A percentile compares a stretch with the other conserved stretches of the same genome.
These are phyloP conservation scores for Carex scoparia DNA, from an alignment of 176 grass and related monocot genomes.

Conservation along the genomic window DNA sequence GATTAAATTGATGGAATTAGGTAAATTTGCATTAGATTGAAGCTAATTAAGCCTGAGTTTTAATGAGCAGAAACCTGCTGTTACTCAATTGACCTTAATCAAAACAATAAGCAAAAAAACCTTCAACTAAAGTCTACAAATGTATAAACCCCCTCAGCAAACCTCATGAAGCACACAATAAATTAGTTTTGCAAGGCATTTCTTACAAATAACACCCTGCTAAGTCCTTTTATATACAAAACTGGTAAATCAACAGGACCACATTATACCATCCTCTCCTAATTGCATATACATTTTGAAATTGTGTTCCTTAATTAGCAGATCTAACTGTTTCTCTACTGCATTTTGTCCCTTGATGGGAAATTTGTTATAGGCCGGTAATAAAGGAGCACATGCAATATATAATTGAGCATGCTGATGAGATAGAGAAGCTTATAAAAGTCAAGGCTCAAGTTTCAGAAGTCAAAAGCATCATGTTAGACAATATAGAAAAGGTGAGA, in stretches of 20 bases:
- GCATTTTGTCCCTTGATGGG: background rate
- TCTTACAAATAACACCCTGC: background rate
- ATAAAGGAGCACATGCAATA: slow-evolving; percentile 95
- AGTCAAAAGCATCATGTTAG: slow-evolving; percentile 95
- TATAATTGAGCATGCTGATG: slow-evolving; percentile 85
- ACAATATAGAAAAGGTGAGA: slow-evolving; percentile 84
- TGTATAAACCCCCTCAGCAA: background rate
- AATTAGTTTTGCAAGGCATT: background rate
- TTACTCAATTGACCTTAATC: background rate
- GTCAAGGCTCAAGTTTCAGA: slow-evolving; percentile 92
- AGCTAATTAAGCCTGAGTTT: background rate
- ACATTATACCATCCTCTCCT: background rate
- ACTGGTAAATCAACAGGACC: background rate
- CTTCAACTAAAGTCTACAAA: background rate
- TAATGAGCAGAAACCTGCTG: background rate
- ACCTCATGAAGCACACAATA: background rate
- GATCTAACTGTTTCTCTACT: background rate
- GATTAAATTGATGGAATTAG: background rate
- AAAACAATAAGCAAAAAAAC: background rate
- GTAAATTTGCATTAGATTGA: background rate
- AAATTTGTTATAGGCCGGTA: slow-evolving; percentile 46
- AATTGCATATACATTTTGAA: background rate
- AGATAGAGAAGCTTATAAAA: slow-evolving; percentile 82
- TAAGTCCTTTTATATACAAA: background rate
- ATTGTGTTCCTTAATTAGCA: background rate